These are phyloP conservation scores for Pseudocercospora macadamiae DNA, from an alignment of 2,329 filamentous ascomycete species.

Conservation along the genomic window DNA sequence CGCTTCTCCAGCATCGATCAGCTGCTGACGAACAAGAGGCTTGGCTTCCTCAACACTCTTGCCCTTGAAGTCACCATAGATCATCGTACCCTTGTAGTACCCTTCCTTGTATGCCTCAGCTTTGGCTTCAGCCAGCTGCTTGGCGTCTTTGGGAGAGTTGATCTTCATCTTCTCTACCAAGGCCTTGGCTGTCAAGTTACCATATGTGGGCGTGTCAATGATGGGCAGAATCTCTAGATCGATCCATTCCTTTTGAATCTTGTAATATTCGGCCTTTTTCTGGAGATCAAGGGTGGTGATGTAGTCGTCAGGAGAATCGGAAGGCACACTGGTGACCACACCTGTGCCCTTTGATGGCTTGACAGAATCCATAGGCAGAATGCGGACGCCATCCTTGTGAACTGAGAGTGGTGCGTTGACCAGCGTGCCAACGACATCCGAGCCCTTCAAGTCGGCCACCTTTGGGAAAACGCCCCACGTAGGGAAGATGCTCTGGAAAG, in stretches of 20 bases:
- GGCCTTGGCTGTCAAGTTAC: conserved; percentile 78
- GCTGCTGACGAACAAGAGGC: conserved; percentile 75
- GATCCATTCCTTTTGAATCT: conserved; percentile 95
- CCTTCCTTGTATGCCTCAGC: conserved; percentile 96
- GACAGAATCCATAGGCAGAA: conserved; percentile 93
- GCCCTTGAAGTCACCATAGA: conserved; percentile 84
- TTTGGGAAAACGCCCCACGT: conserved; percentile 75
- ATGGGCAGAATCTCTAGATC: conserved; percentile 87
- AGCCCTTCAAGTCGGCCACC: conserved; percentile 73
- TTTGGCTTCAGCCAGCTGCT: conserved; percentile 89
- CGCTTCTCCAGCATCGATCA: conserved; percentile 76
- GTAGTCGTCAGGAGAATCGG: conserved; percentile 93
- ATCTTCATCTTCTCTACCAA: conserved; percentile 95
- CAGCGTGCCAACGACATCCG: conserved; percentile 82
- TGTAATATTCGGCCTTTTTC: conserved; percentile 96
- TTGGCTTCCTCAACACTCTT: conserved; percentile 85
- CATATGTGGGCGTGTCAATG: conserved; percentile 85
- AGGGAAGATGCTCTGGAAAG: conserved; percentile 85
- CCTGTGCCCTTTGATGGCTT: conserved; percentile 93
- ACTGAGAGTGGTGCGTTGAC: conserved; percentile 87
- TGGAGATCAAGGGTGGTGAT: conserved; percentile 83
- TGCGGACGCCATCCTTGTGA: conserved; percentile 79
- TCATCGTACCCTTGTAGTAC: conserved; percentile 92
- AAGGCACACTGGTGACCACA: conserved; percentile 93
- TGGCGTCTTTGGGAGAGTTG: conserved; percentile 90